phyloP scores from a whole-genome alignment of 352 stramenopile species.

The Globisporangium canariense region DNA sequence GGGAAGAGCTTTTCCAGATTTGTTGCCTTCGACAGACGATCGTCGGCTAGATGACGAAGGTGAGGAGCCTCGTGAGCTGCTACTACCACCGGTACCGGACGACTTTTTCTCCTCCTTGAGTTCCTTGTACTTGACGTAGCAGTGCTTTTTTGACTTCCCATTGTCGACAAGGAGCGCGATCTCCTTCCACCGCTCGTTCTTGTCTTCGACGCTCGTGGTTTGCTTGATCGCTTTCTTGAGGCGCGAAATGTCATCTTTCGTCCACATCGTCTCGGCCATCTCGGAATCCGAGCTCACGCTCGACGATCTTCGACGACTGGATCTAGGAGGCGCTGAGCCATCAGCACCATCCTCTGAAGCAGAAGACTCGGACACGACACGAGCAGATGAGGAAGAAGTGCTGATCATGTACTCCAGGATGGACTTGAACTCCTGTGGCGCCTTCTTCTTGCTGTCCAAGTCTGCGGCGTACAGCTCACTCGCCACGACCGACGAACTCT shows the following conservation, averaged over 20 bases:
- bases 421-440: constrained; percentile 12
- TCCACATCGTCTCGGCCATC: constrained; percentile 29
- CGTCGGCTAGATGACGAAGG: constrained; percentile 19
- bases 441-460: constrained; percentile 46
- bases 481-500: constrained; percentile 20
- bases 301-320: constrained; percentile 16
- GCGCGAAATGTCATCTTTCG: constrained; percentile 44
- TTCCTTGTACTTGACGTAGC: constrained; percentile 85
- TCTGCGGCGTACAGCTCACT: constrained; percentile 57
- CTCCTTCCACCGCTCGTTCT: constrained; percentile 70
- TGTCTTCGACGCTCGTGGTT: constrained; percentile 53
- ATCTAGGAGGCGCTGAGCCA: neutral
- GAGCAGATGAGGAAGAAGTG: neutral
- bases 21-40: constrained; percentile 13
- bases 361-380: neutral
- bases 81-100: neutral
- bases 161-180: constrained; percentile 58
- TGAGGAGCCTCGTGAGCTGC: constrained; percentile 17
- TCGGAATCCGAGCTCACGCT: constrained; percentile 26
- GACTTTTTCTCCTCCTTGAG: constrained; percentile 57
- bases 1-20: constrained; percentile 4
- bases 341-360: neutral
- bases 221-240: constrained; percentile 79
- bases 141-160: constrained; percentile 73
- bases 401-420: constrained; percentile 54